These are phyloP conservation scores for Fusarium humuli DNA, from an alignment of 2,329 filamentous ascomycete genomes.

Conservation along the genomic window DNA sequence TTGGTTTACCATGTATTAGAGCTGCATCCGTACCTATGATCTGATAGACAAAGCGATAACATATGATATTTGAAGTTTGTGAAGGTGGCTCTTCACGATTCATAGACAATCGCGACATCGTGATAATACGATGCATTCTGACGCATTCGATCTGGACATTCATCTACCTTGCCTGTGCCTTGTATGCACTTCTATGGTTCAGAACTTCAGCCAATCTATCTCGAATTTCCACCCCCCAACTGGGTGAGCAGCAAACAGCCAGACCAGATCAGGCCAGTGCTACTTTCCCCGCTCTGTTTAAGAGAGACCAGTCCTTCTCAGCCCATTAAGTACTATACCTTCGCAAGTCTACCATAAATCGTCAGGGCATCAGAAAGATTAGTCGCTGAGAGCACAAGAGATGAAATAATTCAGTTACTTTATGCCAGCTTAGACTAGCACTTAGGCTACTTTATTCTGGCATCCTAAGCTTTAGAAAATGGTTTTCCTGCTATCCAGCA, in stretches of 20 bases:
- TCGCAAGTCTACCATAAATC: neutral
- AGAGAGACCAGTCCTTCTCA: neutral
- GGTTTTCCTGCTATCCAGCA: neutral
- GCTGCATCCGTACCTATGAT: neutral
- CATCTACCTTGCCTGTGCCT: neutral
- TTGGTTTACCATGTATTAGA: neutral
- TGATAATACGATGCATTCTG: neutral
- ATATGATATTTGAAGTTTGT: neutral
- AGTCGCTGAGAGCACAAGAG: neutral
- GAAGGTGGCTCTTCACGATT: neutral
- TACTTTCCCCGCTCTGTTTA: constrained; percentile 43
- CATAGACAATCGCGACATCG: neutral
- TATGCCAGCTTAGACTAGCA: neutral
- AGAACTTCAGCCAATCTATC: constrained; percentile 15
- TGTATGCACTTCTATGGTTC: neutral
- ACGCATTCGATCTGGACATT: neutral
- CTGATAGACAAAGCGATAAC: neutral
- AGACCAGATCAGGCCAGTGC: constrained; percentile 23
- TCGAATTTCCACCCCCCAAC: constrained; percentile 18
- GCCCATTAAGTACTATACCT: neutral
- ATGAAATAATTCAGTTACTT: neutral
- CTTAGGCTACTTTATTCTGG: neutral
- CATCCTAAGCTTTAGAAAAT: neutral
- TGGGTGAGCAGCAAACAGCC: constrained; percentile 7
- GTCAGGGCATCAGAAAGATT: neutral